A percentile compares a stretch with the other conserved stretches of the same genome.
Evolutionary conservation across 495 filamentous ascomycete species (phyloP).

Genomic region (Cercophora newfieldiana): DNA sequence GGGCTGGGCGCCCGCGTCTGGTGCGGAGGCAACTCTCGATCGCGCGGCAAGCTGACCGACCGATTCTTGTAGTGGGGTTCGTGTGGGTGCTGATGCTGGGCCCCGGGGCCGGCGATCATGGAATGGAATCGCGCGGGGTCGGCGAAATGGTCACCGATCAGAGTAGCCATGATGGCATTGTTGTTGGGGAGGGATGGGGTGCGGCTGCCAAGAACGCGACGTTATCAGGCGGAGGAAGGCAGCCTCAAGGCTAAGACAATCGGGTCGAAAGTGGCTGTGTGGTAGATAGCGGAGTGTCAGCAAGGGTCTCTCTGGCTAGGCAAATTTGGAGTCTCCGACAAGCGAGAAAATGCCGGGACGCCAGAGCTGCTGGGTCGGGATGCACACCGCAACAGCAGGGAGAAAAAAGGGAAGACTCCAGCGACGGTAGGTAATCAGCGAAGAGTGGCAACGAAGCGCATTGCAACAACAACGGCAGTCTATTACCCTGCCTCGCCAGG

Average conservation of each 20-base stretch:
- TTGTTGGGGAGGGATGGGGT: constrained; percentile 8
- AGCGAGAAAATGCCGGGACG: constrained; percentile 37
- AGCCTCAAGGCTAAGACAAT: constrained; percentile 6
- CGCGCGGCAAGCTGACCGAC: constrained; percentile 41
- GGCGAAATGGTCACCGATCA: constrained; percentile 50
- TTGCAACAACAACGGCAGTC: background rate
- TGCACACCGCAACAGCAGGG: background rate
- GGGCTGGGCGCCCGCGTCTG: constrained; percentile 30
- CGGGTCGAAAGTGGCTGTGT: constrained; percentile 29
- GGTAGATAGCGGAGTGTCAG: constrained; percentile 33
- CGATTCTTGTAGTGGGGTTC: constrained; percentile 43
- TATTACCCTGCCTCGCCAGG: background rate
- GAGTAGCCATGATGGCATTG: constrained; percentile 47
- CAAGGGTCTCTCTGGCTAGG: constrained; percentile 18
- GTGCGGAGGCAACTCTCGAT: constrained; percentile 35
- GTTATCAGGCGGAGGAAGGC: constrained; percentile 24
- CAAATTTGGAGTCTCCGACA: constrained; percentile 18
- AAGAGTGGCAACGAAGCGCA: background rate
- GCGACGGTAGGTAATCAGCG: background rate
- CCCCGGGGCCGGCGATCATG: constrained; percentile 41
- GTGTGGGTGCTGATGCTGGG: constrained; percentile 39
- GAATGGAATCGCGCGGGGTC: constrained; percentile 48
- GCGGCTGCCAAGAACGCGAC: constrained; percentile 17
- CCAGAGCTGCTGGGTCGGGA: constrained; percentile 1
- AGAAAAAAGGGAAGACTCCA: background rate